Conservation (phyloP, 352 stramenopile genomes). For the Thraustotheca clavata region DNA sequence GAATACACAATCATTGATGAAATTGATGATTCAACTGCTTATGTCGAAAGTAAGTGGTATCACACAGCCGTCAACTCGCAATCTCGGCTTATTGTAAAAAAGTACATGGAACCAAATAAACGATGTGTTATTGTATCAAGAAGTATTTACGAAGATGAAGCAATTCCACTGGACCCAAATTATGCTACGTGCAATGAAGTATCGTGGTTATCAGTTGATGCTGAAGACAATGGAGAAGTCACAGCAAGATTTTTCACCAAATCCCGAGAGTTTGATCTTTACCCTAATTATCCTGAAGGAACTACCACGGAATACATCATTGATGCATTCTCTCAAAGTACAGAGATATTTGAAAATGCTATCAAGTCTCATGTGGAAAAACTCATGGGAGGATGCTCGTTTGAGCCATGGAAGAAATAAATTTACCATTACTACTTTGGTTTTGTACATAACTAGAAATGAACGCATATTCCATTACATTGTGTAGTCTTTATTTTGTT, state of each 20-base stretch:
- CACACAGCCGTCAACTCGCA: background rate
- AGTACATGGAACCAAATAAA: background rate
- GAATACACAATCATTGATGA: background rate
- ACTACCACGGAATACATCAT: background rate
- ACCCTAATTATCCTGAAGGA: background rate
- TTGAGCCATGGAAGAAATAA: too few relatives aligned
- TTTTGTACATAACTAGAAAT: too few relatives aligned
- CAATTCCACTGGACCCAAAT: background rate
- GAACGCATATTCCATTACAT: too few relatives aligned
- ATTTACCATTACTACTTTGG: too few relatives aligned
- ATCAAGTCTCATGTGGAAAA: background rate
- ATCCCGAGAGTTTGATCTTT: background rate
- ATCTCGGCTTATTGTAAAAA: background rate
- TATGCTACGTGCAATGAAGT: conserved; percentile 5
- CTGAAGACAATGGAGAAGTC: background rate
- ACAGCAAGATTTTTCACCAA: background rate
- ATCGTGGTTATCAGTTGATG: background rate
- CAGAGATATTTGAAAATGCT: background rate
- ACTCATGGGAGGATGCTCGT: background rate
- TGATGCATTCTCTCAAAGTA: background rate
- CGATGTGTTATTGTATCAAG: background rate
- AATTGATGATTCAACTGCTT: background rate
- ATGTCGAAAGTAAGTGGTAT: background rate
- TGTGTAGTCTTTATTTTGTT: too few relatives aligned
- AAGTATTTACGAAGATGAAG: background rate